Evolutionary conservation across 805 yeast genomes (phyloP).

Genomic region (Lipomyces japonicus): DNA sequence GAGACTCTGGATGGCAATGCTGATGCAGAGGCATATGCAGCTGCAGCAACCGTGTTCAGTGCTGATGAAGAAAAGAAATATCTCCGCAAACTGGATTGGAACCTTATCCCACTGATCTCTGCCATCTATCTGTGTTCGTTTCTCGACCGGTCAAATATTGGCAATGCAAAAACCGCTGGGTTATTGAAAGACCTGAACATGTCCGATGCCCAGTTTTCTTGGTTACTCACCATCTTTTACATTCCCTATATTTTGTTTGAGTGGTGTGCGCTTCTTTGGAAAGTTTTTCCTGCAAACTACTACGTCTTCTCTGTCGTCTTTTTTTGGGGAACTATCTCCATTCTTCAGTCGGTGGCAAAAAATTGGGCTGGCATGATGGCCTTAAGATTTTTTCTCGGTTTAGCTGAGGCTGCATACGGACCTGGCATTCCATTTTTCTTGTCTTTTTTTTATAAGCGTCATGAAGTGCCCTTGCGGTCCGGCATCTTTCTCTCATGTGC

Average conservation of each 20-base stretch:
- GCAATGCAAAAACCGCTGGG: slow-evolving; percentile 53
- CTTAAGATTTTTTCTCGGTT: slow-evolving; percentile 46
- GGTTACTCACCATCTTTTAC: slow-evolving; percentile 47
- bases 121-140: slow-evolving; percentile 48
- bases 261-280: slow-evolving; percentile 46
- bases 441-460: slow-evolving; percentile 40
- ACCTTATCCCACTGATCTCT: slow-evolving; percentile 47
- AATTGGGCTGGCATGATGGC: slow-evolving; percentile 45
- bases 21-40: slow-evolving; percentile 1
- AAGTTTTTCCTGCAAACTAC: slow-evolving; percentile 43
- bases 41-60: neutral
- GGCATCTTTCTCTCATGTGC: slow-evolving; percentile 41
- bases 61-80: slow-evolving; percentile 4
- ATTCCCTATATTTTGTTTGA: slow-evolving; percentile 50
- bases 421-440: slow-evolving; percentile 42
- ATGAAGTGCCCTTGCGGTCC: slow-evolving; percentile 40
- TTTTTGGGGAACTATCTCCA: slow-evolving; percentile 47
- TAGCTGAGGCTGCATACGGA: slow-evolving; percentile 42
- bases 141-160: slow-evolving; percentile 52
- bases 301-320: slow-evolving; percentile 48
- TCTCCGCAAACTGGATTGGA: slow-evolving; percentile 43
- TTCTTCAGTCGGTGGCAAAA: slow-evolving; percentile 47
- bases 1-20: neutral
- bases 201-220: slow-evolving; percentile 44
- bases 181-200: slow-evolving; percentile 37